A percentile compares a stretch with the other conserved stretches of the same genome.
Evolutionary conservation across 768 basidiomycete species (phyloP).

Genomic region (Pulveroboletus sp.): DNA sequence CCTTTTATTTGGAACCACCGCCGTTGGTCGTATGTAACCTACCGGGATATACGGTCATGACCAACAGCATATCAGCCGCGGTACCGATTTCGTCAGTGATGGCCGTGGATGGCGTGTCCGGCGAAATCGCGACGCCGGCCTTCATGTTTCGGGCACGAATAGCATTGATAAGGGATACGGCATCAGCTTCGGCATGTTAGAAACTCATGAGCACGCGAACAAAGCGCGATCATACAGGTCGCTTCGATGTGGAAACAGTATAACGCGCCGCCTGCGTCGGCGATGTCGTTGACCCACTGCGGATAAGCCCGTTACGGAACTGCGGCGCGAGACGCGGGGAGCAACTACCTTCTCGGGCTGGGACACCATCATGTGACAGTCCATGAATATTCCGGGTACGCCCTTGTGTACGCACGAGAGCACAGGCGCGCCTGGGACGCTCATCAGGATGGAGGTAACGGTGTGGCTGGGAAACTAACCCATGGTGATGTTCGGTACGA

Average conservation of each 20-base stretch:
- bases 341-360: constrained; percentile 78
- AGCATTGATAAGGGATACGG: constrained; percentile 68
- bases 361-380: constrained; percentile 99
- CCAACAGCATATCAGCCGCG: constrained; percentile 89
- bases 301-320: background rate
- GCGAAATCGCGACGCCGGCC: constrained; percentile 95
- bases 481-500: constrained; percentile 99
- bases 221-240: constrained; percentile 51
- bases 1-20: background rate
- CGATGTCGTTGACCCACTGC: constrained; percentile 96
- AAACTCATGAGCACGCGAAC: constrained; percentile 10
- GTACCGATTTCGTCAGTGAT: constrained; percentile 84
- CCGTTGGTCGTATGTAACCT: constrained; percentile 1
- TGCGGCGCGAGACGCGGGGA: background rate
- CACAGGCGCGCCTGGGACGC: constrained; percentile 71
- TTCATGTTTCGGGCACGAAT: constrained; percentile 87
- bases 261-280: constrained; percentile 88
- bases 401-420: constrained; percentile 80
- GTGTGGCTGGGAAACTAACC: constrained; percentile 43
- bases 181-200: constrained; percentile 48
- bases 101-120: constrained; percentile 83
- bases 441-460: constrained; percentile 10
- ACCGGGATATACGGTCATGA: constrained; percentile 98
- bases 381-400: constrained; percentile 97
- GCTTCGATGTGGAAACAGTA: constrained; percentile 99